A percentile compares a stretch with the other conserved stretches of the same genome.
Evolutionary conservation across 768 basidiomycete genomes (phyloP).

Genomic region (Leccinellum rugosiceps): DNA sequence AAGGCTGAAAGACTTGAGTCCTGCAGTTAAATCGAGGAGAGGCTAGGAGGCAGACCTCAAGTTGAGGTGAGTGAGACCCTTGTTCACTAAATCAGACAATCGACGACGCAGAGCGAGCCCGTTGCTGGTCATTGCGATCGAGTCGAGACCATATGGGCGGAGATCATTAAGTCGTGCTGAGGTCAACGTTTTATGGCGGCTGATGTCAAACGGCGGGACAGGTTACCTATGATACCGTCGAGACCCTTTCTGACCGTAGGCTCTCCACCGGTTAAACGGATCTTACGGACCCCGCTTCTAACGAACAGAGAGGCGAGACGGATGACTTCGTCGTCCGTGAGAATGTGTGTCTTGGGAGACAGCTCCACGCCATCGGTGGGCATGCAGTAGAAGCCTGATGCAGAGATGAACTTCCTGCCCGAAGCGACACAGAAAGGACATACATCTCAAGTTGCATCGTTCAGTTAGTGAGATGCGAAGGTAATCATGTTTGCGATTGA

Average conservation of each 20-base stretch:
- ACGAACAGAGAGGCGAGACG: conserved; percentile 78
- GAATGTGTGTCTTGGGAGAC: conserved; percentile 62
- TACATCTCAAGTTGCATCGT: conserved; percentile 84
- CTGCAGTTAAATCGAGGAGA: background rate
- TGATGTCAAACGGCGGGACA: conserved; percentile 2
- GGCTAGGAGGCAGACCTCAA: conserved; percentile 44
- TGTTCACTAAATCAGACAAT: conserved; percentile 61
- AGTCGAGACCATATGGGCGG: conserved; percentile 56
- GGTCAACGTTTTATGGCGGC: conserved; percentile 6
- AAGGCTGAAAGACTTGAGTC: conserved; percentile 44
- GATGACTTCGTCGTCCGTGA: conserved; percentile 74
- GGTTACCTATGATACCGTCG: conserved; percentile 61
- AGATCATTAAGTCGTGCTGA: conserved; percentile 62
- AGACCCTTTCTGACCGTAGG: conserved; percentile 81
- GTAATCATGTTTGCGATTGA: conserved; percentile 72
- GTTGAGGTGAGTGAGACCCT: conserved; percentile 77
- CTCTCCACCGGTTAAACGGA: conserved; percentile 85
- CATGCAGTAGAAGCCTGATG: conserved; percentile 88
- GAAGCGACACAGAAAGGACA: conserved; percentile 11
- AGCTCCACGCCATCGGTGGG: conserved; percentile 76
- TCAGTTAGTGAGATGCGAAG: conserved; percentile 88
- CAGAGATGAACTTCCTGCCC: background rate
- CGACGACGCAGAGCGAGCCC: conserved; percentile 73
- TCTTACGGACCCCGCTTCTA: conserved; percentile 78
- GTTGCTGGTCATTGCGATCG: conserved; percentile 86